Evolutionary conservation across 768 basidiomycete species (phyloP).

Genomic region (Botryobasidium botryosum): DNA sequence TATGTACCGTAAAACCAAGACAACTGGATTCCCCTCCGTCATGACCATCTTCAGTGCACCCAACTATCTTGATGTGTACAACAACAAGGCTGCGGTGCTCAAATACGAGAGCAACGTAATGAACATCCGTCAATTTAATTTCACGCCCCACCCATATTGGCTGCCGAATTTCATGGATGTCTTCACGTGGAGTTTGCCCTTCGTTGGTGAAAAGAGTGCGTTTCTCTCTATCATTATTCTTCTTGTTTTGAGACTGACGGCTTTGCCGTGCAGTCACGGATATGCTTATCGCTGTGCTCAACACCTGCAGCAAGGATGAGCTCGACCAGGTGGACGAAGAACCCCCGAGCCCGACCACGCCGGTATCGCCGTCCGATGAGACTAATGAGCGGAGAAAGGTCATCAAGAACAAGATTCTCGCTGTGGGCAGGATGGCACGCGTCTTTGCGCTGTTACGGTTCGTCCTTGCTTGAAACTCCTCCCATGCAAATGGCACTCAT

Average conservation of each 20-base stretch:
- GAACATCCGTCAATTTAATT: slow-evolving; percentile 97
- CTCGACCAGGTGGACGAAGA: slow-evolving; percentile 71
- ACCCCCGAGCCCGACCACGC: slow-evolving; percentile 1
- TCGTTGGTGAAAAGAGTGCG: slow-evolving; percentile 94
- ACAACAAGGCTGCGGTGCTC: slow-evolving; percentile 97
- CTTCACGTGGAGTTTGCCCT: slow-evolving; percentile 96
- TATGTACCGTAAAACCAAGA: slow-evolving; percentile 98
- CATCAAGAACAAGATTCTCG: slow-evolving; percentile 98
- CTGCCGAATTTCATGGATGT: slow-evolving; percentile 99
- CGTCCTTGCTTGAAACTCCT: slow-evolving; percentile 18
- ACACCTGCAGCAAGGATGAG: slow-evolving; percentile 92
- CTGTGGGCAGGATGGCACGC: slow-evolving; percentile 88
- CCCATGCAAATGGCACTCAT: no score
- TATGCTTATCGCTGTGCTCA: slow-evolving; percentile 93
- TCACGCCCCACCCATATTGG: slow-evolving; percentile 91
- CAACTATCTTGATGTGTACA: slow-evolving; percentile 96
- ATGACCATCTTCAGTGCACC: slow-evolving; percentile 99
- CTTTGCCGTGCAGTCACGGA: slow-evolving; percentile 57
- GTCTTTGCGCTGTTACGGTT: slow-evolving; percentile 93
- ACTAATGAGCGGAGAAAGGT: slow-evolving; percentile 59
- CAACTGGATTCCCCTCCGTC: slow-evolving; percentile 95
- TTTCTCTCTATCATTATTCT: slow-evolving; percentile 7
- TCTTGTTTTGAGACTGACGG: not conserved
- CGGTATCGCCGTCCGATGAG: slow-evolving; percentile 15
- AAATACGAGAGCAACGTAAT: slow-evolving; percentile 99